Conservation (phyloP, 345 rosid genomes). For the Populus davidiana region DNA sequence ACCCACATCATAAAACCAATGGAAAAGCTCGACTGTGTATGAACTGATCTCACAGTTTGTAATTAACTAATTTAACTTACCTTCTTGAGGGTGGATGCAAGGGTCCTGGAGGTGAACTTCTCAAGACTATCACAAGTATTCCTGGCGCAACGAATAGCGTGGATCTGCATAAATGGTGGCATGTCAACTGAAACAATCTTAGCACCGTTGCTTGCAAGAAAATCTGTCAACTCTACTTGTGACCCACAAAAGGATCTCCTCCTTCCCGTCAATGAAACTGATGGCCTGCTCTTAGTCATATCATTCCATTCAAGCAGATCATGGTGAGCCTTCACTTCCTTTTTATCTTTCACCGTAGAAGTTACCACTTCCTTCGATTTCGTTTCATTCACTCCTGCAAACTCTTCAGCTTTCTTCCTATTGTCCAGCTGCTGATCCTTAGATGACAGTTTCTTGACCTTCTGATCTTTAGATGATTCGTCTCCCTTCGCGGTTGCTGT, state of each 20-base stretch:
- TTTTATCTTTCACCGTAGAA: neutral
- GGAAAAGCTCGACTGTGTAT: neutral
- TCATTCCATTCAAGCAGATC: constrained; percentile 23
- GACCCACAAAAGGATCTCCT: constrained; percentile 52
- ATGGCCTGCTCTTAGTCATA: constrained; percentile 24
- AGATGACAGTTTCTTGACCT: constrained; percentile 17
- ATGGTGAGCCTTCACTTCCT: constrained; percentile 17
- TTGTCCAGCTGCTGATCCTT: constrained; percentile 21
- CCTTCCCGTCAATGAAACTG: constrained; percentile 38
- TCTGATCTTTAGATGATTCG: neutral
- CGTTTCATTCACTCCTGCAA: constrained; percentile 7
- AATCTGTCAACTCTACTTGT: constrained; percentile 48
- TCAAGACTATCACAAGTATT: constrained; percentile 63
- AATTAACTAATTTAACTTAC: constrained; percentile 16
- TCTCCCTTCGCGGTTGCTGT: constrained; percentile 5
- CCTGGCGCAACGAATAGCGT: constrained; percentile 69
- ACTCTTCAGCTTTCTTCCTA: constrained; percentile 21
- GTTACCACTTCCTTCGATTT: constrained; percentile 14
- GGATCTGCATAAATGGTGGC: constrained; percentile 84
- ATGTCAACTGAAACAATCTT: constrained; percentile 67
- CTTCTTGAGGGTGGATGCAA: constrained; percentile 68
- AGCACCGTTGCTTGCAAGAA: constrained; percentile 58
- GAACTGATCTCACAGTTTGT: neutral
- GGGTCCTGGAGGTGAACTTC: constrained; percentile 62
- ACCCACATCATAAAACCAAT: neutral